Conservation (phyloP, 1,284 basidiomycete genomes). For the Ganoderma multipileum region DNA sequence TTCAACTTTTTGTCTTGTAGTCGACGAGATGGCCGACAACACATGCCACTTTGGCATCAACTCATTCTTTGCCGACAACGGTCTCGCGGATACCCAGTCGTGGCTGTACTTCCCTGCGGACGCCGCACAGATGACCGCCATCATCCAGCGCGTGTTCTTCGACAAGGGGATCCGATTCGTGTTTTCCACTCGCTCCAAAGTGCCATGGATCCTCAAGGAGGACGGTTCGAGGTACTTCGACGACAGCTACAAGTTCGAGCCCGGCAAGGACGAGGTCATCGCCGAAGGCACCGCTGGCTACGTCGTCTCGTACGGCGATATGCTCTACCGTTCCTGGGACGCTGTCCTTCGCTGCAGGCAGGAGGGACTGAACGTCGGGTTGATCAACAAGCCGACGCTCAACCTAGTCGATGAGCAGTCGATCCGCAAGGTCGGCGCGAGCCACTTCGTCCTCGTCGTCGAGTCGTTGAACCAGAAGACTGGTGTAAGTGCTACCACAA, state of each 20-base stretch:
- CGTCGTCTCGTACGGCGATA: conserved; percentile 82
- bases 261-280: conserved; percentile 83
- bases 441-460: conserved; percentile 80
- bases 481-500: conserved; percentile 55
- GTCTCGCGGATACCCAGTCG: conserved; percentile 78
- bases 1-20: conserved; percentile 39
- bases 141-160: conserved; percentile 82
- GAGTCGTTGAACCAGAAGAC: conserved; percentile 90
- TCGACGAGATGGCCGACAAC: conserved; percentile 86
- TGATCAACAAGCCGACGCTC: conserved; percentile 85
- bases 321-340: conserved; percentile 82
- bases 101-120: conserved; percentile 89
- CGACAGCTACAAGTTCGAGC: conserved; percentile 76
- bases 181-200: conserved; percentile 87
- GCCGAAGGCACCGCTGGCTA: conserved; percentile 75
- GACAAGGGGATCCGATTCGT: conserved; percentile 82
- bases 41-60: conserved; percentile 87
- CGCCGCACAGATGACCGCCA: conserved; percentile 77
- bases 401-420: conserved; percentile 83
- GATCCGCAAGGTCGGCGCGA: conserved; percentile 73
- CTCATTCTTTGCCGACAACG: conserved; percentile 87
- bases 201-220: conserved; percentile 84
- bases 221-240: conserved; percentile 75
- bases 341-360: conserved; percentile 77
- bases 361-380: conserved; percentile 77